Evolutionary conservation across 2,329 filamentous ascomycete genomes (phyloP).

Genomic region (Exserohilum turcica): DNA sequence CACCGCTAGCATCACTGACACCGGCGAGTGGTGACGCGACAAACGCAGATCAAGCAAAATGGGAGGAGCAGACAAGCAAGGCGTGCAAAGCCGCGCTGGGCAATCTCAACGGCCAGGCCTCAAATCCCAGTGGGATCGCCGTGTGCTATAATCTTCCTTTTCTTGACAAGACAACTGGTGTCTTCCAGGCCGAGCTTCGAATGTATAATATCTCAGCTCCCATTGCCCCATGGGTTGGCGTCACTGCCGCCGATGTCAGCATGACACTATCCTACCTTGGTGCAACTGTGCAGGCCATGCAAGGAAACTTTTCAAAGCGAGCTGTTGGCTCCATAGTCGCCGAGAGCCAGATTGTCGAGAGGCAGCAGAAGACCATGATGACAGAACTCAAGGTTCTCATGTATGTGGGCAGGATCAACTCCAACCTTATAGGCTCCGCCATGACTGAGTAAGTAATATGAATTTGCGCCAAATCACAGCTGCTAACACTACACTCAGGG

Average conservation of each 20-base stretch:
- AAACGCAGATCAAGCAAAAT: conserved; percentile 37
- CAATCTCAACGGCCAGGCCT: conserved; percentile 59
- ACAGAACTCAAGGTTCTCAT: conserved; percentile 64
- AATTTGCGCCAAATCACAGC: not conserved
- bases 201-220: conserved; percentile 72
- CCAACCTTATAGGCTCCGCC: conserved; percentile 57
- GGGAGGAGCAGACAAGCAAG: conserved; percentile 46
- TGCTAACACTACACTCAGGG: conserved; percentile 49
- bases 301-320: conserved; percentile 40
- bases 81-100: conserved; percentile 66
- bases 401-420: conserved; percentile 72
- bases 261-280: conserved; percentile 51
- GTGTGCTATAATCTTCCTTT: conserved; percentile 82
- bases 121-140: conserved; percentile 76
- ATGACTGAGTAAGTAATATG: conserved; percentile 64
- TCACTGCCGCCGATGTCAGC: conserved; percentile 48
- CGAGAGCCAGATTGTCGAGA: conserved; percentile 36
- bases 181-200: conserved; percentile 77
- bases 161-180: conserved; percentile 68
- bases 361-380: conserved; percentile 35
- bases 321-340: conserved; percentile 31
- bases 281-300: conserved; percentile 50
- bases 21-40: conserved; percentile 45
- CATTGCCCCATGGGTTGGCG: conserved; percentile 52
- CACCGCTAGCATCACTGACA: conserved; percentile 39